Percentiles rank a stretch among this genome's conserved stretches.
These are phyloP conservation scores for Dioscorea zingiberensis DNA, from an alignment of 106 monocot species.

Conservation along the genomic window DNA sequence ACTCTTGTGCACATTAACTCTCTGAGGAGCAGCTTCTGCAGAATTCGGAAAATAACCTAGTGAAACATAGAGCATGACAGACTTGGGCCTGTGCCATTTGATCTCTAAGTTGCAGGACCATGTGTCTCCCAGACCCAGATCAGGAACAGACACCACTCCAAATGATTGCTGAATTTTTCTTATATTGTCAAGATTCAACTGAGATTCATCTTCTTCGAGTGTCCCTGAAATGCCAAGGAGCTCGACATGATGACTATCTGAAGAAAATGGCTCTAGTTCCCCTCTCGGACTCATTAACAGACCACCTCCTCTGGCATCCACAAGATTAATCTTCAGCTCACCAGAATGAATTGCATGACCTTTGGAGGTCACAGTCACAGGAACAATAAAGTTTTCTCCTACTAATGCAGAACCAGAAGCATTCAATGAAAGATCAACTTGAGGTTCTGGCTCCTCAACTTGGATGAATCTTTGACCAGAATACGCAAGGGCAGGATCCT, in stretches of 20 bases:
- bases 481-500: constrained; percentile 54
- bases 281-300: constrained; percentile 84
- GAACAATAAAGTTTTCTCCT: constrained; percentile 70
- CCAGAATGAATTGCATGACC: constrained; percentile 64
- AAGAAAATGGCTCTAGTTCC: constrained; percentile 58
- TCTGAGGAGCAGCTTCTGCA: constrained; percentile 20
- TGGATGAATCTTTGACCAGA: constrained; percentile 77
- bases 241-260: constrained; percentile 71
- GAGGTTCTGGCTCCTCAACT: constrained; percentile 87
- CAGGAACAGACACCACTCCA: constrained; percentile 81
- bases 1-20: constrained; percentile 87
- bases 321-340: constrained; percentile 95
- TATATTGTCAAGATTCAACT: constrained; percentile 36
- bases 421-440: constrained; percentile 63
- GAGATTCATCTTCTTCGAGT: constrained; percentile 38
- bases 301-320: constrained; percentile 88
- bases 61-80: constrained; percentile 89
- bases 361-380: constrained; percentile 53
- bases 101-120: constrained; percentile 83
- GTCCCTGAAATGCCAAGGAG: constrained; percentile 64
- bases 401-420: constrained; percentile 76
- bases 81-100: constrained; percentile 82
- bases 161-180: constrained; percentile 84
- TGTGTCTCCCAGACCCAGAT: constrained; percentile 42
- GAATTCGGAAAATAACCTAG: constrained; percentile 59